Base-by-base conservation (phyloP, 768 basidiomycete species). In the Lactarius hengduanensis region DNA sequence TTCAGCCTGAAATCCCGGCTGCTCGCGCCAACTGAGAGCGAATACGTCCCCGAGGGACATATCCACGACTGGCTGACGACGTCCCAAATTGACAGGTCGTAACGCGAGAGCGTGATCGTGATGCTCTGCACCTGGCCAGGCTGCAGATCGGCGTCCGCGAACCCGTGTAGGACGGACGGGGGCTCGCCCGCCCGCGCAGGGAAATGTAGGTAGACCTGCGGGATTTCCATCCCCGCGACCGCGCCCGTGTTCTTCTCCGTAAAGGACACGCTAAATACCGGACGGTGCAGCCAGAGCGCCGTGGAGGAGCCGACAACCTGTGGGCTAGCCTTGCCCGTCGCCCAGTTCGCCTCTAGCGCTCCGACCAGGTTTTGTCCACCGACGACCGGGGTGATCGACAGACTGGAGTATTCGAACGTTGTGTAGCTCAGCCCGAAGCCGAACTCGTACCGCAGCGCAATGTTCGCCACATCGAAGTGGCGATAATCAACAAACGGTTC, bases 221-320 rank as follows among this genome's bases (percentile, higher is more conserved):
- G 85, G 55, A 87, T 85, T 85, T 92, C 92, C 43, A 81, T 80
- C 22, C 92, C 93, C 57, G 73, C 80, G 10, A 81, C 75, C 0
- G 71, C 64, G 0, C 92, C 93, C 0, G 81, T 83, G 74, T 95
- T 95, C 68, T 77, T 72, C 34, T 94, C 80, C 9, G 79, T 75
- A 73, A 94, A 93, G 0, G 82, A 82, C 7, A 90, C 85, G 43
- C 79, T 76, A 72, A 81, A 86, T 1, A 82, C 82, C 10, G 90
- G 86, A 68, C 83, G 80, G 72, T 92, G 88, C 36, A 91, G 81
- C 88, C 78, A 1, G 84, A 84, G 3, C 26, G 26, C 26, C 26
- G 26, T 26, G 26, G 26, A 26, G 26, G 85, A 85, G 13, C 90
- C 89, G 61, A 83, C 79, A 0, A 73, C 83, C 28, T 80, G 80